Evolutionary conservation across 1,284 basidiomycete species (phyloP).

Genomic region (Ceratobasidium sp.): DNA sequence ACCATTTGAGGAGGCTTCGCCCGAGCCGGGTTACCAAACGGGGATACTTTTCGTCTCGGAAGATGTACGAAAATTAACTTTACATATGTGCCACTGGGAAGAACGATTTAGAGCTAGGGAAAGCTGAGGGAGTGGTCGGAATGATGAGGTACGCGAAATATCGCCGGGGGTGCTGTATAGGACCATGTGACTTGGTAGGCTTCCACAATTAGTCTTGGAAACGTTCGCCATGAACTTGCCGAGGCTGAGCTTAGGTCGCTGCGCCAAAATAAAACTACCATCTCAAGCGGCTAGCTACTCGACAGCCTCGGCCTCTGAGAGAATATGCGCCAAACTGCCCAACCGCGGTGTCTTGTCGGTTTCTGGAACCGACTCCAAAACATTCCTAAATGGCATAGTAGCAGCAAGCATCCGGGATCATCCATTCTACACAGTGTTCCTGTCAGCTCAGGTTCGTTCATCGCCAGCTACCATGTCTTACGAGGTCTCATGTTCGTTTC

Average conservation of each 20-base stretch:
- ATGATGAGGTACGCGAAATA: background rate
- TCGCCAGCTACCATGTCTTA: background rate
- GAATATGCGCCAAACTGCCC: slow-evolving; percentile 50
- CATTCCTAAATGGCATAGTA: slow-evolving; percentile 90
- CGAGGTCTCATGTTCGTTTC: slow-evolving; percentile 37
- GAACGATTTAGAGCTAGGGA: background rate
- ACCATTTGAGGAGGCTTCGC: slow-evolving; percentile 5
- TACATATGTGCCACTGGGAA: background rate
- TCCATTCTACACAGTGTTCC: slow-evolving; percentile 76
- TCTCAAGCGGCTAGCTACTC: background rate
- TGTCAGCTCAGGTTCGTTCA: slow-evolving; percentile 81
- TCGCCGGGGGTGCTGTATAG: slow-evolving; percentile 20
- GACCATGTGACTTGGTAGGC: background rate
- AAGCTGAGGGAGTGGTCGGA: background rate
- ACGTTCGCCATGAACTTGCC: slow-evolving; percentile 2
- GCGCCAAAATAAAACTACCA: background rate
- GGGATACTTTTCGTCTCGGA: slow-evolving; percentile 8
- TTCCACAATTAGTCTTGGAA: background rate
- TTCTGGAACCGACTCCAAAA: slow-evolving; percentile 77
- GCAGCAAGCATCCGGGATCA: slow-evolving; percentile 62
- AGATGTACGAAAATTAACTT: background rate
- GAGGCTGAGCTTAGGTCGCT: background rate
- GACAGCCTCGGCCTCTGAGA: background rate
- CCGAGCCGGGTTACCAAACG: slow-evolving; percentile 16
- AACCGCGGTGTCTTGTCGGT: slow-evolving; percentile 75